Evolutionary conservation across 768 basidiomycete species (phyloP), one percentile per base, ranked within the genome.

Genomic region (Suillus decipiens): DNA sequence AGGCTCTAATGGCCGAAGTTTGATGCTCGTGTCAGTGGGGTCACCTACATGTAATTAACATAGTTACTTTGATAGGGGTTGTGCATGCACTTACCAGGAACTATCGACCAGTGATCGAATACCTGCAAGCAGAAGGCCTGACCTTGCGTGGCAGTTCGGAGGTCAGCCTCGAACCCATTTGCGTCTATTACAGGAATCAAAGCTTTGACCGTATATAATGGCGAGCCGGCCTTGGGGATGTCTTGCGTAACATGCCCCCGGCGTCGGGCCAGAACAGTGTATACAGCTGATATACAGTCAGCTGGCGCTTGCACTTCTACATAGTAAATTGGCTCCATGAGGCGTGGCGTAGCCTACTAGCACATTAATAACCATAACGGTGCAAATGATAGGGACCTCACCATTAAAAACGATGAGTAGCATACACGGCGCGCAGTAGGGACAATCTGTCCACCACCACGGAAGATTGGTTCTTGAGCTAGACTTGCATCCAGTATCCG

Each of bases 201-300:
- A 1, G 97, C 97, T 78, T 99, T 98, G 62, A 99, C 93, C 1
- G 97, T 99, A 79, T 97, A 99, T 59, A 99, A 76, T 24, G 97
- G 97, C 33, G 96, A 98, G 62, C 97, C 97, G 8, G 96, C 95
- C 76, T 99, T 99, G 36, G 97, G 96, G 28, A 94, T 90, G 73
- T 99, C 97, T 74, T 97, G 93, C 0, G 96, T 99, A 67, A 99
- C 97, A 75, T 99, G 97, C n/a, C 97, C 97, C 77, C 97, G 87
- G 63, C 97, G 90, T 64, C 97, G 87, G n/a, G 97, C 96, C 59
- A 99, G 90, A 51, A 99, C 97, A 5, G 95, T 97, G 76, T 99
- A 99, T 41, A 99, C 96, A 12, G 96, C 95, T 24, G 97, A 97
- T 66, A 99, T 96, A 72, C 97, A 98, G 74, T 99, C 97, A 19